These are phyloP conservation scores for Candolleomyces aberdarensis DNA, from an alignment of 768 basidiomycete genomes.

Conservation along the genomic window DNA sequence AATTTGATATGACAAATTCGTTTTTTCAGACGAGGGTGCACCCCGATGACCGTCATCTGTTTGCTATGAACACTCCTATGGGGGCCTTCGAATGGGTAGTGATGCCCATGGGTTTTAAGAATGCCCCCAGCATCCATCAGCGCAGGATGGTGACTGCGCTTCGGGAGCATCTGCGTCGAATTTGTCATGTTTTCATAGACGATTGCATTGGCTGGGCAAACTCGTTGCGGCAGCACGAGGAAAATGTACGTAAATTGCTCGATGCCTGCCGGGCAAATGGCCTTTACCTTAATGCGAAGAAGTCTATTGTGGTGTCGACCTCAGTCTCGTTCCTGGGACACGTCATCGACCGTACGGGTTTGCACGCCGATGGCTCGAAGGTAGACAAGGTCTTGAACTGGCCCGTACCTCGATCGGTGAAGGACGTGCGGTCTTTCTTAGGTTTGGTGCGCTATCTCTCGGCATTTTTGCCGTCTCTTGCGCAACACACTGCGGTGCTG, in stretches of 20 bases:
- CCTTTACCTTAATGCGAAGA: constrained; percentile 13
- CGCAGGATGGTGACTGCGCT: constrained; percentile 22
- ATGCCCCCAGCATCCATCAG: constrained; percentile 29
- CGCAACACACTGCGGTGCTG: neutral
- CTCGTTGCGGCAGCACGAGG: constrained; percentile 11
- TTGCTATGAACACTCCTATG: constrained; percentile 35
- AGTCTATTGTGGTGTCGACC: constrained; percentile 16
- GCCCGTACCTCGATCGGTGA: constrained; percentile 11
- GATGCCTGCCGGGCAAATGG: constrained; percentile 6
- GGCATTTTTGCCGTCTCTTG: constrained; percentile 10
- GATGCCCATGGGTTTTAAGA: constrained; percentile 29
- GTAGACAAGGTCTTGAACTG: constrained; percentile 22
- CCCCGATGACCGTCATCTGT: constrained; percentile 21
- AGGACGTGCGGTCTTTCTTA: constrained; percentile 7
- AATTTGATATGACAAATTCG: constrained; percentile 20
- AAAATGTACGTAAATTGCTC: constrained; percentile 7
- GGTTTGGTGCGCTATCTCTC: constrained; percentile 12
- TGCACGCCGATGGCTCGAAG: constrained; percentile 18
- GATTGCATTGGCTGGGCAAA: constrained; percentile 24
- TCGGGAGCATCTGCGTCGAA: constrained; percentile 14
- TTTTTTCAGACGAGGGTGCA: constrained; percentile 24
- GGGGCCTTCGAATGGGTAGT: constrained; percentile 41
- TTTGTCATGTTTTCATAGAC: constrained; percentile 25
- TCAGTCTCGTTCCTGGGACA: constrained; percentile 31
- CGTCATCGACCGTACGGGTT: constrained; percentile 30